Evolutionary conservation across 768 basidiomycete species (phyloP).

Genomic region (Serendipita sp.): DNA sequence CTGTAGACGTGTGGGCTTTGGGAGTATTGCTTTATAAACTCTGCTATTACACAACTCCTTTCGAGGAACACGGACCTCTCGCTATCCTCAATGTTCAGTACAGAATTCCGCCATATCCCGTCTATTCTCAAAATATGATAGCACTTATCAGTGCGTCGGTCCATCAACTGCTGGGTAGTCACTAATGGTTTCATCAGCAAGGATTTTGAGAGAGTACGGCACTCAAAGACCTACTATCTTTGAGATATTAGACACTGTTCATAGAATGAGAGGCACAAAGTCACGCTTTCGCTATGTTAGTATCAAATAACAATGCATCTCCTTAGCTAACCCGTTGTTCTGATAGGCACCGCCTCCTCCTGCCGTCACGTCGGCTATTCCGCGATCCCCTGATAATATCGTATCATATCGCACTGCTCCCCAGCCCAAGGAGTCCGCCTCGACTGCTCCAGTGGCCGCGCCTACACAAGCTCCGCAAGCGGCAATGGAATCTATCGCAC

Average conservation of each 20-base stretch:
- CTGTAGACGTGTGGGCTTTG: constrained; percentile 81
- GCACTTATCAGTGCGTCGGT: constrained; percentile 49
- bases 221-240: constrained; percentile 73
- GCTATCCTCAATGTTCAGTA: constrained; percentile 97
- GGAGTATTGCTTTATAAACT: constrained; percentile 95
- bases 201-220: constrained; percentile 88
- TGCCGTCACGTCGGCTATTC: constrained; percentile 6
- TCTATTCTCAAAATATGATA: constrained; percentile 72
- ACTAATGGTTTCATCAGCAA: constrained; percentile 29
- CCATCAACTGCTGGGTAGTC: not conserved
- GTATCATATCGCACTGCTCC: constrained; percentile 22
- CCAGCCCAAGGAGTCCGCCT: not conserved
- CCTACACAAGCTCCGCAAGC: constrained; percentile 54
- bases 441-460: constrained; percentile 10
- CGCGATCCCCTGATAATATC: constrained; percentile 18
- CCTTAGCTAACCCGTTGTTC: constrained; percentile 5
- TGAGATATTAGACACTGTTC: constrained; percentile 68
- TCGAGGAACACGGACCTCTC: constrained; percentile 92
- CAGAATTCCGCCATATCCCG: constrained; percentile 73
- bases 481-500: constrained; percentile 62
- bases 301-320: not conserved
- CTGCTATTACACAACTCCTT: constrained; percentile 98
- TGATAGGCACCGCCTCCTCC: constrained; percentile 10
- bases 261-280: constrained; percentile 73
- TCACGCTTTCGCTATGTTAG: constrained; percentile 55